phyloP scores from a whole-genome alignment of 371 early-diverging fungal species.

The Apophysomyces ossiformis region DNA sequence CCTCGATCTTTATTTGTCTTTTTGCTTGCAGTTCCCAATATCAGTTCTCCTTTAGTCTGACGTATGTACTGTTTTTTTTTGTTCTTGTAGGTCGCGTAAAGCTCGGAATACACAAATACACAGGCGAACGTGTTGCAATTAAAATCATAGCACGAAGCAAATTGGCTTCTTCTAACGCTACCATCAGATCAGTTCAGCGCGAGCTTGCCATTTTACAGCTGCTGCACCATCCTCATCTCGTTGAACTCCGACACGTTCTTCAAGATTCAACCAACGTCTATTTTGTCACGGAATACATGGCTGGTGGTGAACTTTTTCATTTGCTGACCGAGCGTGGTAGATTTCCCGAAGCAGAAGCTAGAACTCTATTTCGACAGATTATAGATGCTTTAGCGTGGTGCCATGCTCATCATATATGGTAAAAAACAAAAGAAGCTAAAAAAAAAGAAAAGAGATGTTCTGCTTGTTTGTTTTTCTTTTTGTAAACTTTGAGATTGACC shows the following conservation, averaged over 20 bases:
- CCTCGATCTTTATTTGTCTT: conserved; percentile 17
- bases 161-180: conserved; percentile 52
- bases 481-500: not conserved
- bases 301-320: conserved; percentile 96
- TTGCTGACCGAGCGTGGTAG: conserved; percentile 84
- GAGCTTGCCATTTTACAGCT: conserved; percentile 92
- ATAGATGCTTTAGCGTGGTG: conserved; percentile 90
- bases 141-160: conserved; percentile 82
- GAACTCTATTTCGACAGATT: conserved; percentile 90
- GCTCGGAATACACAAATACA: conserved; percentile 74
- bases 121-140: conserved; percentile 81
- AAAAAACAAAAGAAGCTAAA: conserved; percentile 13
- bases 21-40: conserved; percentile 12
- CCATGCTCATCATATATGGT: conserved; percentile 90
- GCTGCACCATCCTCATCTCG: conserved; percentile 88
- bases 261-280: conserved; percentile 72
- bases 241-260: conserved; percentile 86
- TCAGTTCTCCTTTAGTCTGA: conserved; percentile 2
- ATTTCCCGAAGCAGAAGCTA: conserved; percentile 85
- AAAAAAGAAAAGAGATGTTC: not conserved
- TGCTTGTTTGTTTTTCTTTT: not conserved
- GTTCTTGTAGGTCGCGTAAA: conserved; percentile 71
- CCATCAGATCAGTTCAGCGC: conserved; percentile 80
- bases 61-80: not conserved
- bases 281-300: conserved; percentile 94